Evolutionary conservation across 768 basidiomycete genomes (phyloP), one percentile per base, ranked within the genome.

Genomic region (Termitomyces sp.): DNA sequence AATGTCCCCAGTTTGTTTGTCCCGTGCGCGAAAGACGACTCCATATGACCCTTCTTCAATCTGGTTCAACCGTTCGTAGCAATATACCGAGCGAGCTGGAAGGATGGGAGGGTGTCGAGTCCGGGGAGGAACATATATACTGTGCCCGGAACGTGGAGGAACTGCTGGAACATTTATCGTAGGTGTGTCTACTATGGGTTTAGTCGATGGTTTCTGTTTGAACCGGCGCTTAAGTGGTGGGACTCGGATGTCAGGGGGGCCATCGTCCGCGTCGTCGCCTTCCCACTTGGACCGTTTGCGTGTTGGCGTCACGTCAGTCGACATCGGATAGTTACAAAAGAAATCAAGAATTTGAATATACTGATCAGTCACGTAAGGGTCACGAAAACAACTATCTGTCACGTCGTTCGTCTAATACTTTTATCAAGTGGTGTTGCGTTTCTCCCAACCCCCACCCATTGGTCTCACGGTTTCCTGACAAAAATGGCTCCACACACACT

Each of bases 1-100:
- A 24, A 98, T 92, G 61, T 94, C 94, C 5, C 94, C 93, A 0
- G 94, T 94, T 67, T 92, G 83, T 69, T 92, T 96, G 74, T 98
- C 96, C 64, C 85, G 79, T 22, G 97, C 97, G n/a, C 97, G 86
- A 61, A 93, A 98, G 16, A 99, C 97, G 39, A 98, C 86, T 18
- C 97, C 97, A 64, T 99, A 99, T 0, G 92, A 94, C 5, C 97
- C 97, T 73, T 99, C 97, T 72, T 98, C 97, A 65, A 99, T 99
- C 65, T 97, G 92, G 70, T 99, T 99, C 55, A 99, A 78, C 42
- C 91, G 79, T 64, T 98, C 95, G 69, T 98, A 98, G 64, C 82
- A 85, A 72, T 94, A 96, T 1, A 98, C 96, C 5, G 94, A 95
- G 24, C 96, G 88, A 26, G 96, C 95, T 1, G 95, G 85, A 41